Evolutionary conservation across 2,329 filamentous ascomycete species (phyloP), one percentile per base, ranked within the genome.

Genomic region (Aspergillus puulaauensis): DNA sequence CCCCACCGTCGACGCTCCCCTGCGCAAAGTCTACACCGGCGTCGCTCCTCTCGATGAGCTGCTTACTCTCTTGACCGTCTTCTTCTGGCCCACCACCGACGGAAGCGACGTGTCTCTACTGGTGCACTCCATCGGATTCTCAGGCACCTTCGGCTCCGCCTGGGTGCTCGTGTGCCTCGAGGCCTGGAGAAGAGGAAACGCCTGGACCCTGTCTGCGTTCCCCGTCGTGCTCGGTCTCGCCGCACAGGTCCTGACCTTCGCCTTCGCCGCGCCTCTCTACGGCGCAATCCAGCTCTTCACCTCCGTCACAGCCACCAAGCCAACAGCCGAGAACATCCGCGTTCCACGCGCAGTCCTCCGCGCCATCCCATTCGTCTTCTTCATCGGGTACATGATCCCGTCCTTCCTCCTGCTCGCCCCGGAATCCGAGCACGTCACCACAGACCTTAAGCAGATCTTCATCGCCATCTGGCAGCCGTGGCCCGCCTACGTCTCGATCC

Each of bases 401-500:
- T 73, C 76, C 0, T 55, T 77, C 21, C 60, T 78, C 4, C 77
- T 82, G 72, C 65, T 70, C 11, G 66, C 82, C 4, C 78, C 79
- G 1, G 69, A 74, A 2, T 79, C 79, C 0, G 65, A 64, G 0
- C 21, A 73, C 1, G 61, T 80, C 14, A 72, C 73, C 2, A 64
- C 74, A 15, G 68, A 73, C n/a, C 68, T 71, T 12, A 82, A 81
- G 60, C 81, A 83, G 63, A 70, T 71, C 21, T 74, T 77, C 56
- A 79, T 81, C 24, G 78, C 79, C 1, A 61, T 79, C 46, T 83
- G 82, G 79, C 80, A 83, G 61, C 69, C 75, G 4, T 83, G 81
- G 68, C 80, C 82, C 0, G 64, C 80, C 17, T 79, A 75, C 65
- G 75, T 80, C 6, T 73, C 74, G 3, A 51, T 80, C 11, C 61